Conservation (phyloP, 768 basidiomycete species). For the Tulasnella sp. region DNA sequence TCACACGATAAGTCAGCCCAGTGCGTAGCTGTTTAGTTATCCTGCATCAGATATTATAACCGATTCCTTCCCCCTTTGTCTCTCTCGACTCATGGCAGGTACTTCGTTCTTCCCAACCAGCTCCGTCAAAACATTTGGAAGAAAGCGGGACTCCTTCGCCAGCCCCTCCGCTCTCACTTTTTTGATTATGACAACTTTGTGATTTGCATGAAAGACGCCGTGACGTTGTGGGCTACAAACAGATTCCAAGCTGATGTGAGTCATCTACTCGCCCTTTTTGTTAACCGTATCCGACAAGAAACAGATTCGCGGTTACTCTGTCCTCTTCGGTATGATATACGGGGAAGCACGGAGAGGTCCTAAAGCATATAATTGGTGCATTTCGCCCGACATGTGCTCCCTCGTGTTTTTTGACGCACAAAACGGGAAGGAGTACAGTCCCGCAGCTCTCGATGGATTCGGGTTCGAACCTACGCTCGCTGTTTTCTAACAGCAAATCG, state of each 20-base stretch:
- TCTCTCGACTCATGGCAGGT: not conserved
- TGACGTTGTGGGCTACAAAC: not conserved
- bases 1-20: no score
- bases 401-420: slow-evolving; percentile 13
- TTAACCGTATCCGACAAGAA: not conserved
- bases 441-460: not conserved
- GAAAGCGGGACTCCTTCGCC: not conserved
- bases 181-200: slow-evolving; percentile 1
- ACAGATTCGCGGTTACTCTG: not conserved
- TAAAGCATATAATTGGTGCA: not conserved
- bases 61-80: no score
- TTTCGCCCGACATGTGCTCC: not conserved
- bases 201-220: not conserved
- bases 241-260: not conserved
- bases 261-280: not conserved
- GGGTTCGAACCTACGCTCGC: not conserved
- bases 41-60: no score
- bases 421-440: not conserved
- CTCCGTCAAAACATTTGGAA: no score
- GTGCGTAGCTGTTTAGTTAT: no score
- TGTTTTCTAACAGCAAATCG: not conserved
- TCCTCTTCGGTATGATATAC: slow-evolving; percentile 12
- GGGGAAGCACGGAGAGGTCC: not conserved
- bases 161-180: not conserved
- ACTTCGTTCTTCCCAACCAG: no score